Percentiles rank a stretch among this genome's conserved stretches.
Conservation (phyloP, 495 filamentous ascomycete genomes). For the Aspergillus olivimuriae region DNA sequence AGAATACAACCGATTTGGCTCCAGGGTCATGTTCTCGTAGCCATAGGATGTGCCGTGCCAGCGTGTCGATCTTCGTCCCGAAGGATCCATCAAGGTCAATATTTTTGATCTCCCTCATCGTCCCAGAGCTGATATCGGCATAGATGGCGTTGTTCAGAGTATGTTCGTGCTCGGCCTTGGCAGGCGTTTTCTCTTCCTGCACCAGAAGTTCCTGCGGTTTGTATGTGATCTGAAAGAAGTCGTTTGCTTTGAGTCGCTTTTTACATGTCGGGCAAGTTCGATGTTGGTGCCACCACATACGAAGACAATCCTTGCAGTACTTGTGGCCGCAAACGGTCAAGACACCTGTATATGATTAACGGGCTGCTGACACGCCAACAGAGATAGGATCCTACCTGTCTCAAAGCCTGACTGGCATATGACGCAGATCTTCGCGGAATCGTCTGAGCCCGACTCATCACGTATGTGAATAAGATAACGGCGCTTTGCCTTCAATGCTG, state of each 20-base stretch:
- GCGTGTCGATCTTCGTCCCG: slow-evolving; percentile 81
- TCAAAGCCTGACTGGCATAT: slow-evolving; percentile 74
- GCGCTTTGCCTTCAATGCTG: slow-evolving; percentile 57
- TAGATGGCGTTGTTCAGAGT: slow-evolving; percentile 57
- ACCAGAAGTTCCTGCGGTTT: slow-evolving; percentile 66
- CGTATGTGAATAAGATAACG: slow-evolving; percentile 62
- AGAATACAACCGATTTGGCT: slow-evolving; percentile 85
- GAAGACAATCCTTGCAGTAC: slow-evolving; percentile 82
- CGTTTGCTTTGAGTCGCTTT: slow-evolving; percentile 46
- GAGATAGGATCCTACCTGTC: slow-evolving; percentile 44
- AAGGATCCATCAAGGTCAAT: slow-evolving; percentile 72
- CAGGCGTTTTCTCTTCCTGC: slow-evolving; percentile 52
- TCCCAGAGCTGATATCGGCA: slow-evolving; percentile 60
- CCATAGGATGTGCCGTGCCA: slow-evolving; percentile 79
- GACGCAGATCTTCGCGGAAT: slow-evolving; percentile 58
- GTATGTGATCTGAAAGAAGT: slow-evolving; percentile 78
- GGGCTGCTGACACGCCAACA: not conserved
- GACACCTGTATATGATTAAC: slow-evolving; percentile 35
- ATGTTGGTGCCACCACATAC: slow-evolving; percentile 62
- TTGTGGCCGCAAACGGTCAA: slow-evolving; percentile 87
- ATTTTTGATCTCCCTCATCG: slow-evolving; percentile 73
- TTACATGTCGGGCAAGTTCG: slow-evolving; percentile 76
- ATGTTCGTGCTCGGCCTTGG: slow-evolving; percentile 21
- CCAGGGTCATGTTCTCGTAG: slow-evolving; percentile 77
- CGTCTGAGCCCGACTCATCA: slow-evolving; percentile 50